Conservation (phyloP, 139 green algal species). For the Volvox africanus region DNA sequence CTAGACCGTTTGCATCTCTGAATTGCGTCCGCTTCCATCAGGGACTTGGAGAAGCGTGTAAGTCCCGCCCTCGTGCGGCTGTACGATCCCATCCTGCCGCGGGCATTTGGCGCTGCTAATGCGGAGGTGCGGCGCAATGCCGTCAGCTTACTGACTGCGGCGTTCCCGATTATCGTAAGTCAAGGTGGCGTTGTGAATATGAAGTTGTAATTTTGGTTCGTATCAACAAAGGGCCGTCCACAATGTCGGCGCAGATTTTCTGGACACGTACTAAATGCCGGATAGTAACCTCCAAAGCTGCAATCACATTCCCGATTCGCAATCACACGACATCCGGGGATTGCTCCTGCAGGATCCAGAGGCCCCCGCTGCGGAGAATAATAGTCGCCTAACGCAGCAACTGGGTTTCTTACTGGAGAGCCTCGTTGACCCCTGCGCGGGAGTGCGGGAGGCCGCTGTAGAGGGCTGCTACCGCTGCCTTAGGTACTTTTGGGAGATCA, state of each 20-base stretch:
- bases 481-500: conserved; percentile 87
- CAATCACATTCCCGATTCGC: no score
- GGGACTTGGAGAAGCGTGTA: conserved; percentile 54
- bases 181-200: not conserved
- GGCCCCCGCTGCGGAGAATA: conserved; percentile 66
- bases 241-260: no score
- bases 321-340: no score
- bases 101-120: conserved; percentile 79
- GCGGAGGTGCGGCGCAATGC: conserved; percentile 80
- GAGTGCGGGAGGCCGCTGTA: conserved; percentile 74
- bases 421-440: conserved; percentile 75
- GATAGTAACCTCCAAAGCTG: no score
- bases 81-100: conserved; percentile 88
- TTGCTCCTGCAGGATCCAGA: conserved; percentile 66
- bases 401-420: conserved; percentile 56
- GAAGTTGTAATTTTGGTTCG: not conserved
- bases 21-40: not conserved
- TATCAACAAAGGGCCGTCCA: no score
- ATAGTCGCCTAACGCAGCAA: conserved; percentile 76
- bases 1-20: no score
- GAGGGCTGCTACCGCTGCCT: conserved; percentile 71
- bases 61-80: conserved; percentile 83
- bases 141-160: conserved; percentile 78
- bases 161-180: conserved; percentile 83
- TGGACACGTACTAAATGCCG: no score